Evolutionary conservation across 2,329 filamentous ascomycete species (phyloP), one percentile per base, ranked within the genome.

Genomic region (Cladosporium halotolerans): DNA sequence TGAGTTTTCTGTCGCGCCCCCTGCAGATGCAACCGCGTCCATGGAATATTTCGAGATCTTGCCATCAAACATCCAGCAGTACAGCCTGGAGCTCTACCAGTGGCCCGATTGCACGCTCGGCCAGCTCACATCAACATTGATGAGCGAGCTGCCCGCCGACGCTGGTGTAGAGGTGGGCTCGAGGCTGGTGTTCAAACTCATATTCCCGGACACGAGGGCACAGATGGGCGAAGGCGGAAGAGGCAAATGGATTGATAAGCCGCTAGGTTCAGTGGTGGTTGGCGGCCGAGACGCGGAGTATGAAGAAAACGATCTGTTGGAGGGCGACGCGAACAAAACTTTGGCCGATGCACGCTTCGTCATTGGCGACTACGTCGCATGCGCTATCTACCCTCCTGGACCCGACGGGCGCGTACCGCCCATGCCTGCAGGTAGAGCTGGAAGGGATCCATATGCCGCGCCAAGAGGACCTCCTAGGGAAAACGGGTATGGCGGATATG

Each of bases 331-430:
- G 9, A 77, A 83, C 28, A 92, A 86, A 73, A 91, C 88, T 8
- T 72, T 97, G 32, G 77, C 77, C 36, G 88, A 95, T 51, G 83
- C 81, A 33, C 81, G 85, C 18, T 95, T 96, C 64, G 86, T 96
- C 9, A 86, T 93, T 57, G 92, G 92, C 0, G 92, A 97, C 70
- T 95, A 87, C 66, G 78, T 97, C 39, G 85, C 86, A 54, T 92
- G 88, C 67, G 88, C 89, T 4, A 84, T 96, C 55, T 75, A 92
- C 53, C 84, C 88, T 40, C 88, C 89, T 1, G 73, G 87, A 23
- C 74, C 81, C 32, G 86, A 92, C 66, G 90, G 90, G 0, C 81
- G 80, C 32, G 83, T 95, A 38, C 84, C 84, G 41, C 82, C 86
- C 36, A 63, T 74, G 9, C 74, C 79, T n/a, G 75, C 78, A 10